phyloP scores from a whole-genome alignment of 2,329 filamentous ascomycete species.

The Aureobasidium sp. region DNA sequence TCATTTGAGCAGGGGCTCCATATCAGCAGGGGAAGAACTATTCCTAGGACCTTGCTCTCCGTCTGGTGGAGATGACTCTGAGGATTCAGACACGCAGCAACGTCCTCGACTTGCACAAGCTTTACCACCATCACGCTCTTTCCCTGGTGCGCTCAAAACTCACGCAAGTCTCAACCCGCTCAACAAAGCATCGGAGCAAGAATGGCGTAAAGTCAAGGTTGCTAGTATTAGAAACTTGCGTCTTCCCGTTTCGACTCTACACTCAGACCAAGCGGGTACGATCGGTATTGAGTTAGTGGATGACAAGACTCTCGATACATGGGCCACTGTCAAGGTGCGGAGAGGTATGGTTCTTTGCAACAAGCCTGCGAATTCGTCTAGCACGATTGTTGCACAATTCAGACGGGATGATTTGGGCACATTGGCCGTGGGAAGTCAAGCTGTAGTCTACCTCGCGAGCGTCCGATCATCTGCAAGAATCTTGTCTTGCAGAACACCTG shows the following conservation, averaged over 20 bases:
- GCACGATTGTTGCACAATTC: constrained; percentile 58
- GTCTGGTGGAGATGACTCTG: constrained; percentile 28
- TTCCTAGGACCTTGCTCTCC: constrained; percentile 63
- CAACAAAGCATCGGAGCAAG: constrained; percentile 37
- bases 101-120: constrained; percentile 22
- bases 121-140: constrained; percentile 40
- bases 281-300: constrained; percentile 63
- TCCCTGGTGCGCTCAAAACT: constrained; percentile 38
- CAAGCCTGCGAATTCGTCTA: constrained; percentile 48
- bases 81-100: constrained; percentile 29
- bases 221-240: constrained; percentile 84
- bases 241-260: constrained; percentile 68
- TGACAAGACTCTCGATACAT: constrained; percentile 18
- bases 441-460: constrained; percentile 82
- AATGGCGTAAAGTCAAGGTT: constrained; percentile 76
- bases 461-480: constrained; percentile 76
- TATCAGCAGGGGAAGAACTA: constrained; percentile 72
- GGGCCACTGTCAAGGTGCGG: constrained; percentile 37
- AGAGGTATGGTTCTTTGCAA: constrained; percentile 78
- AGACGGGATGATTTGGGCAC: constrained; percentile 54
- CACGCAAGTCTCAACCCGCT: background rate
- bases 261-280: constrained; percentile 80
- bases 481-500: constrained; percentile 35
- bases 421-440: constrained; percentile 59
- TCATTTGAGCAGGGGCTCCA: constrained; percentile 67